These are phyloP conservation scores for Ogataea naganishii DNA, from an alignment of 805 yeast species.

Conservation along the genomic window DNA sequence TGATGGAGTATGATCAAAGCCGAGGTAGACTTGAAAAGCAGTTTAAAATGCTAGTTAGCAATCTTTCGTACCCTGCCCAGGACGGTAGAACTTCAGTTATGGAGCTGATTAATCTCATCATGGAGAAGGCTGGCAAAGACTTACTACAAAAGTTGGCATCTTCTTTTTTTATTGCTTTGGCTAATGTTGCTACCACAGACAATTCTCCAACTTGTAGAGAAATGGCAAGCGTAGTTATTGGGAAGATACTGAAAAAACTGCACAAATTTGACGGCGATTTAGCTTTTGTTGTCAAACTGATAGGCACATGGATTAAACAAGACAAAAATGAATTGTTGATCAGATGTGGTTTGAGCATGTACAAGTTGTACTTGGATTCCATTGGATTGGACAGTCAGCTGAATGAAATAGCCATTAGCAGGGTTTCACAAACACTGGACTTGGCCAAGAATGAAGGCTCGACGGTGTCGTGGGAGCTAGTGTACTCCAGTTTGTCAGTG, in stretches of 20 bases:
- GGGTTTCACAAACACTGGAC: constrained; percentile 11
- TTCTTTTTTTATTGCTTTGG: constrained; percentile 76
- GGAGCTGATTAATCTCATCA: constrained; percentile 70
- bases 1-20: constrained; percentile 94
- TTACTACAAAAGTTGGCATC: constrained; percentile 53
- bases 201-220: constrained; percentile 74
- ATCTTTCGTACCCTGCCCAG: constrained; percentile 76
- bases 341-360: constrained; percentile 68
- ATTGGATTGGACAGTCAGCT: constrained; percentile 30
- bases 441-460: constrained; percentile 14
- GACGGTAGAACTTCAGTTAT: constrained; percentile 84
- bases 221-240: constrained; percentile 61
- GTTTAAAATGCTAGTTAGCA: constrained; percentile 70
- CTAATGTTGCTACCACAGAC: constrained; percentile 72
- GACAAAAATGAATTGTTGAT: constrained; percentile 40
- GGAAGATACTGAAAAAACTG: constrained; percentile 43
- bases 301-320: constrained; percentile 57
- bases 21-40: constrained; percentile 76
- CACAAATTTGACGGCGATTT: constrained; percentile 17
- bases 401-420: constrained; percentile 19
- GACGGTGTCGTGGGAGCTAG: constrained; percentile 64
- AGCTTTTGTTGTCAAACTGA: constrained; percentile 31
- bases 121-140: constrained; percentile 55
- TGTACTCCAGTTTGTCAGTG: constrained; percentile 57
- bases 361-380: constrained; percentile 49